These are phyloP conservation scores for Porpolomopsis calyptriformis DNA, from an alignment of 768 basidiomycete species.

Conservation along the genomic window DNA sequence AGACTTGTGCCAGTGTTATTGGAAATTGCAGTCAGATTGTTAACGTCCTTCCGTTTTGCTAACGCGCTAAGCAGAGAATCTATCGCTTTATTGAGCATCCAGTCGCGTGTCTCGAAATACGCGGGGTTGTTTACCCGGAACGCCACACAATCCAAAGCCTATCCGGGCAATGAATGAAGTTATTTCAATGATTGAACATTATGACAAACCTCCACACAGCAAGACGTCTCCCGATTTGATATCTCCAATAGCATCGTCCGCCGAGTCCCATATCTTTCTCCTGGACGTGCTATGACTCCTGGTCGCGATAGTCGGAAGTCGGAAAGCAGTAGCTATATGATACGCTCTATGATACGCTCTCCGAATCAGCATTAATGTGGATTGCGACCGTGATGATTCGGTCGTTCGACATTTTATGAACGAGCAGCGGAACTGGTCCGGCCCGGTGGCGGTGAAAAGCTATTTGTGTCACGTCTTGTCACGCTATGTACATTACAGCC, in stretches of 20 bases:
- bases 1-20: conserved; percentile 77
- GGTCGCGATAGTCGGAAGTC: too few relatives aligned
- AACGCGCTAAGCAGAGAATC: conserved; percentile 81
- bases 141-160: conserved; percentile 88
- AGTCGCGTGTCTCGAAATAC: not conserved
- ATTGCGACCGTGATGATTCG: too few relatives aligned
- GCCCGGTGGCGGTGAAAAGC: too few relatives aligned
- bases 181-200: not conserved
- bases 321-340: too few relatives aligned
- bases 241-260: conserved; percentile 74
- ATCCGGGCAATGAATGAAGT: not conserved
- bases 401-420: too few relatives aligned
- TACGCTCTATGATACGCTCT: too few relatives aligned
- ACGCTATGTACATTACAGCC: too few relatives aligned
- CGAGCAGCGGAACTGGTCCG: too few relatives aligned
- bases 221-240: conserved; percentile 72
- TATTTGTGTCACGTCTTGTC: too few relatives aligned
- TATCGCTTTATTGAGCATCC: conserved; percentile 14
- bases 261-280: conserved; percentile 71
- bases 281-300: conserved; percentile 15
- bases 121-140: conserved; percentile 51
- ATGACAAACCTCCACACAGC: conserved; percentile 65
- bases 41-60: conserved; percentile 62
- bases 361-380: too few relatives aligned
- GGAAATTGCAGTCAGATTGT: conserved; percentile 68